phyloP scores from a whole-genome alignment of 306 rosid genomes.

The Trifolium repens region DNA sequence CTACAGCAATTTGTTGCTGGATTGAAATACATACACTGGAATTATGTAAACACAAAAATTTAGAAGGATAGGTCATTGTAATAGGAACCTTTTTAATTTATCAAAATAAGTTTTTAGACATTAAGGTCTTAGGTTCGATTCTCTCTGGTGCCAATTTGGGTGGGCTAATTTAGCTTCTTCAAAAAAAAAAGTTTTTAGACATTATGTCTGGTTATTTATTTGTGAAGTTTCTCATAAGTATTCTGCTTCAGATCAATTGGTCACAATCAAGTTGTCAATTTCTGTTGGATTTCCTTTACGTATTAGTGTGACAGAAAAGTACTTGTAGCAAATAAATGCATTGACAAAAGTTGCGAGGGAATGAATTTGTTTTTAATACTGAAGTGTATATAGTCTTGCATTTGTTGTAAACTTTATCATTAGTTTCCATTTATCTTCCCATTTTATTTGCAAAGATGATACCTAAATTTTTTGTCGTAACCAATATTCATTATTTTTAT shows the following conservation, averaged over 20 bases:
- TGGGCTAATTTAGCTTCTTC: too few relatives aligned
- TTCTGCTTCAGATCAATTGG: slow-evolving; percentile 15
- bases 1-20: slow-evolving; percentile 10
- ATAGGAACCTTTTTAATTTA: slow-evolving; percentile 1
- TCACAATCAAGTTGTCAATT: slow-evolving; percentile 15
- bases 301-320: slow-evolving; percentile 3
- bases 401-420: background rate
- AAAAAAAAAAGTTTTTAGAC: background rate
- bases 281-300: slow-evolving; percentile 15
- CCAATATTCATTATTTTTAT: slow-evolving; percentile 25
- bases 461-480: slow-evolving; percentile 31
- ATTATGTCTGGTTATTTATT: slow-evolving; percentile 13
- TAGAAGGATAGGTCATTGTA: background rate
- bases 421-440: background rate
- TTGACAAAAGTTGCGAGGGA: slow-evolving; percentile 8
- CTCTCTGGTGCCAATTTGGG: too few relatives aligned
- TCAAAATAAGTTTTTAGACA: background rate
- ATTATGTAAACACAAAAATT: background rate
- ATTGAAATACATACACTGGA: slow-evolving; percentile 2
- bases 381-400: slow-evolving; percentile 29
- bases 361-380: slow-evolving; percentile 11
- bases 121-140: too few relatives aligned
- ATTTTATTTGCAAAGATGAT: background rate
- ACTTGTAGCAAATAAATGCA: slow-evolving; percentile 1
- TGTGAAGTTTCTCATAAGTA: slow-evolving; percentile 15